Evolutionary conservation across 352 stramenopile species (phyloP).

Genomic region (Globisporangium takayamanum): DNA sequence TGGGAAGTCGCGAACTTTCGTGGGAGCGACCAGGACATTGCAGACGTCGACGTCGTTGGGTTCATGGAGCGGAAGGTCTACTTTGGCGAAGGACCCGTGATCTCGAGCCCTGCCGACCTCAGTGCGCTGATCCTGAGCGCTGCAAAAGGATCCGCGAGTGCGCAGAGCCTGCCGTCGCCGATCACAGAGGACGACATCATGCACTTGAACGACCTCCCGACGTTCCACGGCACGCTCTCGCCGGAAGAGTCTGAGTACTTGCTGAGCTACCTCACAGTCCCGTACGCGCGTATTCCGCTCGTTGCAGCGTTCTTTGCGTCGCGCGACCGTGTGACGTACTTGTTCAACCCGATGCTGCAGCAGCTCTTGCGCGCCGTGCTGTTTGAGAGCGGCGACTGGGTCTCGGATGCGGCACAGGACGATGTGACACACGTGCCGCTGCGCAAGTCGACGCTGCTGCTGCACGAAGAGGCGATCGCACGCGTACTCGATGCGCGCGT

Average conservation of each 20-base stretch:
- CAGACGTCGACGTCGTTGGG: constrained; percentile 81
- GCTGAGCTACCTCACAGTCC: constrained; percentile 98
- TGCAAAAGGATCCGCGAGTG: constrained; percentile 29
- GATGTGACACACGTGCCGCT: constrained; percentile 74
- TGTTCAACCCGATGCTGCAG: constrained; percentile 82
- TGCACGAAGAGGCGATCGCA: constrained; percentile 78
- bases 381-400: constrained; percentile 87
- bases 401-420: constrained; percentile 48
- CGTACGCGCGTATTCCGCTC: constrained; percentile 97
- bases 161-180: constrained; percentile 26
- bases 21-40: constrained; percentile 84
- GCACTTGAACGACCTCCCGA: constrained; percentile 94
- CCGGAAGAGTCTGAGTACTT: constrained; percentile 96
- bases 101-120: constrained; percentile 74
- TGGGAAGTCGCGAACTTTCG: constrained; percentile 88
- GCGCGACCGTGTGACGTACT: constrained; percentile 82
- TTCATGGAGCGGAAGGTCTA: constrained; percentile 86
- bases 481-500: constrained; percentile 65
- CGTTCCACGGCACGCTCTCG: constrained; percentile 94
- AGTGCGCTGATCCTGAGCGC: constrained; percentile 48
- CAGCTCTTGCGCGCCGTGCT: constrained; percentile 81
- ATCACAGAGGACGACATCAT: constrained; percentile 97
- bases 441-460: constrained; percentile 72
- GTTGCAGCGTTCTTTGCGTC: constrained; percentile 97
- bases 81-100: constrained; percentile 82